Evolutionary conservation across 1,284 basidiomycete genomes (phyloP).

Genomic region (Termitomyces sp.): DNA sequence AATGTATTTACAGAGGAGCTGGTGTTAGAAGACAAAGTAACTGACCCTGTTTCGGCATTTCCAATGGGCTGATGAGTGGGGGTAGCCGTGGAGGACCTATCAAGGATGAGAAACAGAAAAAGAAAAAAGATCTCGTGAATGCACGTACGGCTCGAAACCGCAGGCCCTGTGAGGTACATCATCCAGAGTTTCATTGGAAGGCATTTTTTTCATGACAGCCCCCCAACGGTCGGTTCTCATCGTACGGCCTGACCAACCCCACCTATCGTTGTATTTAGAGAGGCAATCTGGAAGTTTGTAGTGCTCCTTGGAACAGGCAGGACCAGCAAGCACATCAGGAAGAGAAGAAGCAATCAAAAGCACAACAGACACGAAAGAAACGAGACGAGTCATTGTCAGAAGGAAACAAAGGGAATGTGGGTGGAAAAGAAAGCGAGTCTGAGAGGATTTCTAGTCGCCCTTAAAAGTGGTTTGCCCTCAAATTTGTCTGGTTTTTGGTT

Average conservation of each 20-base stretch:
- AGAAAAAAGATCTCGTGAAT: not conserved
- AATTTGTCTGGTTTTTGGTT: conserved; percentile 6
- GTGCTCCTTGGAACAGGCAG: conserved; percentile 42
- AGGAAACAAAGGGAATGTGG: conserved; percentile 30
- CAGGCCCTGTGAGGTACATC: conserved; percentile 33
- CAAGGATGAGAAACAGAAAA: not conserved
- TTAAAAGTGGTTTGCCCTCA: not conserved
- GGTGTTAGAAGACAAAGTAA: not conserved
- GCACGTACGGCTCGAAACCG: conserved; percentile 24
- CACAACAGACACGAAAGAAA: conserved; percentile 33
- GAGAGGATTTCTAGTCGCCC: conserved; percentile 6
- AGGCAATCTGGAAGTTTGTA: conserved; percentile 34
- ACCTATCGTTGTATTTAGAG: conserved; percentile 36
- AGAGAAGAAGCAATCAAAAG: conserved; percentile 34
- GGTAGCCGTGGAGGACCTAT: conserved; percentile 1
- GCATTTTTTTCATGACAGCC: conserved; percentile 34
- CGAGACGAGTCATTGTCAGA: conserved; percentile 37
- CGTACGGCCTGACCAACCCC: conserved; percentile 46
- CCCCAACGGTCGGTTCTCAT: conserved; percentile 56
- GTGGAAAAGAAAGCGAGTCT: conserved; percentile 21
- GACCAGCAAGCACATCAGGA: conserved; percentile 39
- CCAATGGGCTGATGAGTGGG: conserved; percentile 7
- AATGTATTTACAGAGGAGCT: not conserved
- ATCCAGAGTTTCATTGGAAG: conserved; percentile 23
- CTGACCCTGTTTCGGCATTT: conserved; percentile 13